Evolutionary conservation across 176 grass and related monocot species (phyloP), one percentile per base, ranked within the genome.

Genomic region (Cenchrus purpureus): DNA sequence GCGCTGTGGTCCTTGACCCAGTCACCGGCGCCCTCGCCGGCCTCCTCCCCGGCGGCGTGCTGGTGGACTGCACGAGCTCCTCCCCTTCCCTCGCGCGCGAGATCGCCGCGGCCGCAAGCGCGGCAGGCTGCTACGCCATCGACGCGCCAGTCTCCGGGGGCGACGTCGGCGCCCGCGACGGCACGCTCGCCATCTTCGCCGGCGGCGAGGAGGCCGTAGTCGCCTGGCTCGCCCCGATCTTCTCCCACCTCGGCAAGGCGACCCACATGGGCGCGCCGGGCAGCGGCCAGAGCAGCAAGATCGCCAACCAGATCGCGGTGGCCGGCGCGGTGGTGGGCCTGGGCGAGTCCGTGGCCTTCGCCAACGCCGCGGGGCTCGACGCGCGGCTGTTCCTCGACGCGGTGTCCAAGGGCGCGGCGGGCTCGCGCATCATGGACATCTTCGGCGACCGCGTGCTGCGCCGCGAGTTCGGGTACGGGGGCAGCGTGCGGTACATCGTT

Each of bases 241-340:
- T 98, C 63, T 65, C 91, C 0, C 49, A 20, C 28, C 68, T 98
- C n/a, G 93, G 93, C 46, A 79, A 56, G 83, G 87, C 72, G 7
- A 99, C 91, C 29, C 87, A 86, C 84, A 94, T 98, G 93, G 97
- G 97, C 79, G 82, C 78, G 0, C 67, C 91, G 0, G 90, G 97
- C 16, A 92, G 91, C 65, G 91, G 97, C 0, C 93, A 96, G 82
- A 91, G 88, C 91, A 93, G 91, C 77, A 99, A 99, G 87, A 99
- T 99, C 25, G 97, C 91, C 3, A 99, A 96, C 60, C 93, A 94
- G 90, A 88, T 96, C 74, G 72, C 90, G 7, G 94, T 86, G 54
- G 88, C 86, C 0, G 93, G 93, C 7, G 73, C 58, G 10, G 62
- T 94, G 68, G 73, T 92, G 31, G 97, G 93, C 8, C 79, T 81